phyloP scores from a whole-genome alignment of 345 rosid genomes.

The Noccaea bulbosa region DNA sequence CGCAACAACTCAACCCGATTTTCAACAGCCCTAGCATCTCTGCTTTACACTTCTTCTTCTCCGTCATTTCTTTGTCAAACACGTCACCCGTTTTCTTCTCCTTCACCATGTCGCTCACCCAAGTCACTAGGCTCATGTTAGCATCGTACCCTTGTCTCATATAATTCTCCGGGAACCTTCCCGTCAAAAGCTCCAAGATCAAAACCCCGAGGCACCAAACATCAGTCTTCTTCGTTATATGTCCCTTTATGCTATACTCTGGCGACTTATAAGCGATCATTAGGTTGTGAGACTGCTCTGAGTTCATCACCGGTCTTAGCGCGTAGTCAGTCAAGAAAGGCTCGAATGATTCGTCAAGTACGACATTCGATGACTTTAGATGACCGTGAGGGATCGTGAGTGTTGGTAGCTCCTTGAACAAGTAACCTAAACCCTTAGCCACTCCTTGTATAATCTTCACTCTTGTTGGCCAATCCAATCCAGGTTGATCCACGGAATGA shows the following conservation, averaged over 20 bases:
- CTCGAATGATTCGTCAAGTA: conserved; percentile 53
- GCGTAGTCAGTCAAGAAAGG: conserved; percentile 67
- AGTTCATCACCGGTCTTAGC: conserved; percentile 64
- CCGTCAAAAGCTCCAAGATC: conserved; percentile 64
- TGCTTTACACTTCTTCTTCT: conserved; percentile 54
- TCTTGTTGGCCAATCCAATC: conserved; percentile 67
- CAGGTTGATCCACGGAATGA: conserved; percentile 50
- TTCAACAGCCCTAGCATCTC: conserved; percentile 66
- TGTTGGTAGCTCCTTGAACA: conserved; percentile 62
- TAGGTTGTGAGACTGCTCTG: conserved; percentile 59
- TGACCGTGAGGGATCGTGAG: conserved; percentile 72
- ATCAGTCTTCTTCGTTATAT: conserved; percentile 59
- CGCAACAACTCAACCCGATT: conserved; percentile 78
- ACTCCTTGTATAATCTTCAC: conserved; percentile 67
- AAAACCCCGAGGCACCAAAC: conserved; percentile 74
- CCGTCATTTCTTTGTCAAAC: conserved; percentile 66
- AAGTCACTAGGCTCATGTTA: conserved; percentile 52
- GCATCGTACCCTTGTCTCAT: conserved; percentile 51
- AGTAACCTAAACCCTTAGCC: conserved; percentile 63
- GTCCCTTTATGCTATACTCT: conserved; percentile 53
- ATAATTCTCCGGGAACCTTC: conserved; percentile 71
- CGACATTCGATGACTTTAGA: conserved; percentile 79
- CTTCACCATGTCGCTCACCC: conserved; percentile 70
- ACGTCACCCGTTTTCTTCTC: conserved; percentile 60
- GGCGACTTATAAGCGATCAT: conserved; percentile 78